Conservation (phyloP, 2,329 filamentous ascomycete genomes). For the Samsoniella hepiali region DNA sequence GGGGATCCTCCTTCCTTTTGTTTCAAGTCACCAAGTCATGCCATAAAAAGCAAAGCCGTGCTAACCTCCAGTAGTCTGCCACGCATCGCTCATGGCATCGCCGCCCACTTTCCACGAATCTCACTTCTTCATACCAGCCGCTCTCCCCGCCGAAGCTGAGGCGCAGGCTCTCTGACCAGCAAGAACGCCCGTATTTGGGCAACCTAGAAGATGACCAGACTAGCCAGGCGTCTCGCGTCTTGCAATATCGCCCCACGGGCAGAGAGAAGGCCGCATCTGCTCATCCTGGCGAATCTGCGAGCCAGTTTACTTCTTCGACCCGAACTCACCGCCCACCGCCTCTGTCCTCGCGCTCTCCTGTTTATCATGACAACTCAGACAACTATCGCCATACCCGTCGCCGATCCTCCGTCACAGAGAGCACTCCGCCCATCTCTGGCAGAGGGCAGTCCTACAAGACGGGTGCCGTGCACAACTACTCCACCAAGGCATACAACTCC, state of each 20-base stretch:
- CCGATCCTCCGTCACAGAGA: slow-evolving; percentile 49
- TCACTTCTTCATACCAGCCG: slow-evolving; percentile 46
- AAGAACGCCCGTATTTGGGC: slow-evolving; percentile 41
- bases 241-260: slow-evolving; percentile 41
- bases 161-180: slow-evolving; percentile 57
- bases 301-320: slow-evolving; percentile 13
- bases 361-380: slow-evolving; percentile 43
- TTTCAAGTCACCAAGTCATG: neutral
- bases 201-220: slow-evolving; percentile 45
- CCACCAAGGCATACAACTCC: slow-evolving; percentile 49
- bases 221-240: slow-evolving; percentile 38
- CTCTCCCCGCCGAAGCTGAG: slow-evolving; percentile 49
- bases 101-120: slow-evolving; percentile 51
- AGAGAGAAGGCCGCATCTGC: slow-evolving; percentile 43
- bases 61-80: slow-evolving; percentile 41
- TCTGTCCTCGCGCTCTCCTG: slow-evolving; percentile 47
- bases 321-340: slow-evolving; percentile 44
- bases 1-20: neutral
- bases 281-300: slow-evolving; percentile 37
- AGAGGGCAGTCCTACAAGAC: slow-evolving; percentile 45
- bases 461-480: slow-evolving; percentile 25
- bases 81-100: slow-evolving; percentile 45
- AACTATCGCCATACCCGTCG: slow-evolving; percentile 30
- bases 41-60: neutral
- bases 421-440: slow-evolving; percentile 36